These are phyloP conservation scores for Picocystis sp. DNA, from an alignment of 163 green algal species.

Conservation along the genomic window DNA sequence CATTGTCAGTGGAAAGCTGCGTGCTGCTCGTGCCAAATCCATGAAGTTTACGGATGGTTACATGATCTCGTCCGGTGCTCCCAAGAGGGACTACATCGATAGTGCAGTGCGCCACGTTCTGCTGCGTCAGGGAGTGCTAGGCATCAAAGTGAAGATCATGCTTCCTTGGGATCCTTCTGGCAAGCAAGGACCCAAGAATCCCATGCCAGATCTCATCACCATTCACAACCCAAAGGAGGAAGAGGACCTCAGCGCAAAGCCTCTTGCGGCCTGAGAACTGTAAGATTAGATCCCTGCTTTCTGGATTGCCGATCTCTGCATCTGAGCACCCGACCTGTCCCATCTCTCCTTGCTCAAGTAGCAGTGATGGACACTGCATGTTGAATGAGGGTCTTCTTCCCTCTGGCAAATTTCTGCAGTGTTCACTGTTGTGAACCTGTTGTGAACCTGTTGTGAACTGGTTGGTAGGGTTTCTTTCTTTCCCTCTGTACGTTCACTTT, in stretches of 20 bases:
- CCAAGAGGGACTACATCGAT: slow-evolving; percentile 79
- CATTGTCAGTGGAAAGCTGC: slow-evolving; percentile 95
- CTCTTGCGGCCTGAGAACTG: not conserved
- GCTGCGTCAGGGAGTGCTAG: slow-evolving; percentile 89
- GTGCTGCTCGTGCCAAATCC: slow-evolving; percentile 88
- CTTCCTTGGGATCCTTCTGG: slow-evolving; percentile 89
- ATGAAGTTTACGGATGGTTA: slow-evolving; percentile 99
- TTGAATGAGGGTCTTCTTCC: too few relatives aligned
- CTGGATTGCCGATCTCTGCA: too few relatives aligned
- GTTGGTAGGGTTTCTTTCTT: too few relatives aligned
- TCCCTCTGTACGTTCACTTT: too few relatives aligned
- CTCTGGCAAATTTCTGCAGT: too few relatives aligned
- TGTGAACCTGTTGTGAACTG: too few relatives aligned
- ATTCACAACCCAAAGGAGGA: slow-evolving; percentile 75
- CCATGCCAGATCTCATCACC: slow-evolving; percentile 87
- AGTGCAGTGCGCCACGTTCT: slow-evolving; percentile 84
- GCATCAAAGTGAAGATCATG: slow-evolving; percentile 99
- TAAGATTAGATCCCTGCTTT: too few relatives aligned
- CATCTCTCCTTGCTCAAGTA: too few relatives aligned
- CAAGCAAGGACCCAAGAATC: slow-evolving; percentile 74
- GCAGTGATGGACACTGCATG: too few relatives aligned
- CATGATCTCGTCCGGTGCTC: slow-evolving; percentile 80
- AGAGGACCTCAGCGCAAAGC: slow-evolving; percentile 15
- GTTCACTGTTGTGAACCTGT: too few relatives aligned
- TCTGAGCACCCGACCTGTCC: too few relatives aligned